Base-by-base conservation (phyloP, 179 eudicot genomes). In the Actinidia arguta region DNA sequence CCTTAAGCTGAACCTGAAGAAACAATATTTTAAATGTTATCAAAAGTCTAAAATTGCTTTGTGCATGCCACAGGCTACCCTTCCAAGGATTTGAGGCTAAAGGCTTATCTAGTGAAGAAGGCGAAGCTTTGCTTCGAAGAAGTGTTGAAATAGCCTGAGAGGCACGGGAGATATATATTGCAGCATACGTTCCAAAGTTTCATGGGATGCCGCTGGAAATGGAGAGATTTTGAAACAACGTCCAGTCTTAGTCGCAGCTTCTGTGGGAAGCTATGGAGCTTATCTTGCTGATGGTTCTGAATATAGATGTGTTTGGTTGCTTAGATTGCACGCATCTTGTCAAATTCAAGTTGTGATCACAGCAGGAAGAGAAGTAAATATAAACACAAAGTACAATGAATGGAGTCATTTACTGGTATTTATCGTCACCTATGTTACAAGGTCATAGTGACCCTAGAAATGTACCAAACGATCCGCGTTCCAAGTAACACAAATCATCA, bases 181-280 rank as follows among this genome's bases (percentile, higher is more conserved):
- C 61, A 82, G 83, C 46, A 78, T 87, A 83, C 83, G 79, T 22
- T 68, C 85, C 47, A 89, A 90, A 87, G 85, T 85, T 51, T 85
- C 85, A 42, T 83, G 76, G 85, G 92, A 92, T 72, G 42, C 58
- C 36, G 18, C 20, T 2, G 87, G 46, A 16, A 67, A 47, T 0
- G 39, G 66, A 18, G 4, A 56, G 51, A 56, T 6, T 52, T 31
- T 44, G 27, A 78, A 64, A 75, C 83, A 75, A 58, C 85, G 50
- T 25, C 90, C 93, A 10, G 75, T 92, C 55, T 56, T 92, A 13
- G 92, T 92, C 72, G 95, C 93, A 67, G 95, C 95, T 62, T 92
- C 95, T 7, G 86, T 91, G 36, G 95, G 95, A 22, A 91, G 95
- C 87, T 92, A 91, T 76, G 95, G 95, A n/a, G 95, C 95, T 36